A percentile compares a stretch with the other conserved stretches of the same genome.
Evolutionary conservation across 129 eudicot genomes (phyloP).

Genomic region (Oenanthe sinensis): DNA sequence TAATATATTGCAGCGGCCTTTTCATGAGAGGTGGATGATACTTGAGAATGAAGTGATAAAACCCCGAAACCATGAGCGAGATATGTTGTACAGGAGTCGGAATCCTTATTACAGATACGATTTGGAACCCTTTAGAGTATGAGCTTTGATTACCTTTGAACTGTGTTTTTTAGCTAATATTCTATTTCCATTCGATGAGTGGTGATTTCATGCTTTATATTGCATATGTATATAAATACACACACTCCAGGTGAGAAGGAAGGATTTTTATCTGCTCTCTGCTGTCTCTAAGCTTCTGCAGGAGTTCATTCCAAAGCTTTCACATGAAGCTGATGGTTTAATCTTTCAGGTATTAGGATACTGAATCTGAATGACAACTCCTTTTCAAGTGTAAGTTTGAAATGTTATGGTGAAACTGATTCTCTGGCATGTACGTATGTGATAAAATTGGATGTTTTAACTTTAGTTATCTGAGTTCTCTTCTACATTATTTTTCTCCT

Average conservation of each 20-base stretch:
- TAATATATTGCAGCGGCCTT: conserved; percentile 47
- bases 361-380: background rate
- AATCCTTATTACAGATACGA: conserved; percentile 58
- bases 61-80: conserved; percentile 56
- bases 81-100: conserved; percentile 31
- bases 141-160: background rate
- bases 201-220: conserved; percentile 2
- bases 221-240: background rate
- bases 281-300: conserved; percentile 49
- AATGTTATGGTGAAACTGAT: background rate
- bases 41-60: conserved; percentile 66
- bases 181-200: background rate
- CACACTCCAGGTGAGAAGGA: conserved; percentile 51
- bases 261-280: conserved; percentile 60
- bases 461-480: background rate
- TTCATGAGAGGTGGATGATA: conserved; percentile 60
- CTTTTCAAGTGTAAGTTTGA: background rate
- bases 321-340: conserved; percentile 68
- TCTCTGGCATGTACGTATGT: background rate
- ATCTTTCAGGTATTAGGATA: conserved; percentile 49
- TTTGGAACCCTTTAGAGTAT: conserved; percentile 56
- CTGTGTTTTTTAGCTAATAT: background rate
- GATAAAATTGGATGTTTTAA: background rate
- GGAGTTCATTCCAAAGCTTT: conserved; percentile 60
- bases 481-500: background rate